Evolutionary conservation across 2,329 filamentous ascomycete genomes (phyloP).

Genomic region (Exutisphaerella laricina): DNA sequence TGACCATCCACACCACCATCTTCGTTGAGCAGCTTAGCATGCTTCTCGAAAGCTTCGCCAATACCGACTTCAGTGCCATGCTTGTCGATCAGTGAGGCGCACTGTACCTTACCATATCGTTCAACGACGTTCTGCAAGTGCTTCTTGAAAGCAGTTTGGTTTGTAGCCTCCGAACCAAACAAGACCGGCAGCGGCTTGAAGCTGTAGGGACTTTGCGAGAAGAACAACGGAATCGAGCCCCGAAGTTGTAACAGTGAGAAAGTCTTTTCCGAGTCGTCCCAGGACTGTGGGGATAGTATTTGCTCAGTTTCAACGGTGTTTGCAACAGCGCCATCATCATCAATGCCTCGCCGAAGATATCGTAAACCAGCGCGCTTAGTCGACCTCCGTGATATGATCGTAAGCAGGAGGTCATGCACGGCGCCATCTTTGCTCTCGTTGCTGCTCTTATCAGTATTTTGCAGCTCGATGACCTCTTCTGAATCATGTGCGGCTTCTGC

Average conservation of each 20-base stretch:
- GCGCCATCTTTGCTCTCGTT: not conserved
- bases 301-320: conserved; percentile 96
- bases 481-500: conserved; percentile 21
- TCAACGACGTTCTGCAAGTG: conserved; percentile 68
- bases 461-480: conserved; percentile 14
- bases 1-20: conserved; percentile 48
- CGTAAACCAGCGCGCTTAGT: conserved; percentile 79
- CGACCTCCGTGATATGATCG: conserved; percentile 83
- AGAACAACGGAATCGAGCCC: conserved; percentile 90
- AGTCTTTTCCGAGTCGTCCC: conserved; percentile 56
- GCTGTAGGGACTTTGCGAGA: conserved; percentile 89
- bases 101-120: conserved; percentile 70
- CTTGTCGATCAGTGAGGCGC: conserved; percentile 83
- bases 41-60: conserved; percentile 69
- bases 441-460: conserved; percentile 7
- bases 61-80: conserved; percentile 75
- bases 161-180: conserved; percentile 73
- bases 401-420: conserved; percentile 63
- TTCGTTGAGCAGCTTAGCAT: conserved; percentile 62
- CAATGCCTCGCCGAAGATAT: conserved; percentile 83
- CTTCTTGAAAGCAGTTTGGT: conserved; percentile 68
- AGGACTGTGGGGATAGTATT: conserved; percentile 67
- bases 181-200: conserved; percentile 80
- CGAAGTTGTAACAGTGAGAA: conserved; percentile 84
- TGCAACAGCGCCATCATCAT: conserved; percentile 81